A percentile compares a stretch with the other conserved stretches of the same genome.
phyloP scores from a whole-genome alignment of 192 early-diverging fungal species.

The Lobosporangium transversale region DNA sequence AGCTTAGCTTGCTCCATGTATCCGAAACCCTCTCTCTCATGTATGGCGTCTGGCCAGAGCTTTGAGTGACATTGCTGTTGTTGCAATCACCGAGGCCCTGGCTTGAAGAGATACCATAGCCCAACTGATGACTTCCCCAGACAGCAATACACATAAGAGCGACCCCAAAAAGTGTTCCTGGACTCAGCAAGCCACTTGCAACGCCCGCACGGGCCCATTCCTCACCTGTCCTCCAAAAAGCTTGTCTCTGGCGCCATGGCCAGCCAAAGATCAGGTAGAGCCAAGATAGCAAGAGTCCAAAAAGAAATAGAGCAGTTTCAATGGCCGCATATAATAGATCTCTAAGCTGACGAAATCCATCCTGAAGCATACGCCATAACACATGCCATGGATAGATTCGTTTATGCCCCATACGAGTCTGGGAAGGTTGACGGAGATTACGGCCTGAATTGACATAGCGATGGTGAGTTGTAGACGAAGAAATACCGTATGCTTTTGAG shows the following conservation, averaged over 20 bases:
- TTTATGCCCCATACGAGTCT: background rate
- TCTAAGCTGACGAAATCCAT: background rate
- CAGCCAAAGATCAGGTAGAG: too few relatives aligned
- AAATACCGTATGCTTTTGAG: background rate
- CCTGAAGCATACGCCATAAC: background rate
- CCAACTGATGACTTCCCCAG: constrained; percentile 6
- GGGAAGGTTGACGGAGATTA: background rate
- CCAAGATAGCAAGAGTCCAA: background rate
- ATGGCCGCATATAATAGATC: background rate
- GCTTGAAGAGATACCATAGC: background rate
- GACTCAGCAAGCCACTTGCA: constrained; percentile 17
- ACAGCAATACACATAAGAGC: constrained; percentile 6
- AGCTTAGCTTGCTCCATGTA: constrained; percentile 11
- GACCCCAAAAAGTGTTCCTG: constrained; percentile 30
- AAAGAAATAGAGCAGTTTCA: background rate
- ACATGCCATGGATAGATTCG: constrained; percentile 44
- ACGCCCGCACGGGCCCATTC: constrained; percentile 14
- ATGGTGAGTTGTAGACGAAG: background rate
- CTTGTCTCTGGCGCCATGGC: constrained; percentile 21
- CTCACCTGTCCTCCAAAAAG: background rate
- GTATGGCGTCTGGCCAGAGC: background rate
- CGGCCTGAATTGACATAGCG: background rate
- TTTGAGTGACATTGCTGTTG: background rate
- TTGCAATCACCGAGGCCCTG: constrained; percentile 2
- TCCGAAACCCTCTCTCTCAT: constrained; percentile 3